Conservation (phyloP, 805 yeast genomes). For the Wickerhamiella vanderwaltii region DNA sequence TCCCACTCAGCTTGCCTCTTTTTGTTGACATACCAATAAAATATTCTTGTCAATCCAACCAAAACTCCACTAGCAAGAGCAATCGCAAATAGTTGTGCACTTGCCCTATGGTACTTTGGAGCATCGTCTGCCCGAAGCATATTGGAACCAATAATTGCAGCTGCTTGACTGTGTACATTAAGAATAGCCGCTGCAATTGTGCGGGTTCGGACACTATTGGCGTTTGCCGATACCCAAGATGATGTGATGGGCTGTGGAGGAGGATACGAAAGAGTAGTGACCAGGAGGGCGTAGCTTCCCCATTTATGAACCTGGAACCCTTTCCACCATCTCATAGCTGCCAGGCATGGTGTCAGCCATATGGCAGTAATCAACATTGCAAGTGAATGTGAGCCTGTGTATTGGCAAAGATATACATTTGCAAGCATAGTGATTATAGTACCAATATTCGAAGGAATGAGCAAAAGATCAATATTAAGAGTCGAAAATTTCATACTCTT, state of each 20-base stretch:
- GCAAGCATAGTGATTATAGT: constrained; percentile 20
- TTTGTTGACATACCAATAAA: constrained; percentile 25
- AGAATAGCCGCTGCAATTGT: constrained; percentile 57
- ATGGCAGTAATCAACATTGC: constrained; percentile 14
- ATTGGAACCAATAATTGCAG: constrained; percentile 41
- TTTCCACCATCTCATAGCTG: constrained; percentile 20
- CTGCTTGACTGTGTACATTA: constrained; percentile 53
- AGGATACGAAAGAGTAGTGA: constrained; percentile 23
- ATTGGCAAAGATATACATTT: constrained; percentile 9
- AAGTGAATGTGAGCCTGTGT: neutral
- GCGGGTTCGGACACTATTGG: constrained; percentile 50
- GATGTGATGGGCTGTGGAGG: constrained; percentile 18
- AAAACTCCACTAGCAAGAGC: constrained; percentile 30
- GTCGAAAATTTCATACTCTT: constrained; percentile 39
- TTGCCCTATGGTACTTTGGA: constrained; percentile 38
- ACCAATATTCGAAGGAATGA: constrained; percentile 36
- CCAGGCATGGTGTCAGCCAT: constrained; percentile 17
- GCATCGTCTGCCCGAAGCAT: constrained; percentile 45
- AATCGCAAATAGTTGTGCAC: constrained; percentile 32
- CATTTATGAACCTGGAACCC: constrained; percentile 20
- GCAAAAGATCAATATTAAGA: constrained; percentile 38
- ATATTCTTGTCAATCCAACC: constrained; percentile 18
- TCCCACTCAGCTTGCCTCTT: constrained; percentile 38
- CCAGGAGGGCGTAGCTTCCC: constrained; percentile 24
- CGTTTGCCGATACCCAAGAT: constrained; percentile 47